Evolutionary conservation across 768 basidiomycete genomes (phyloP), one percentile per base, ranked within the genome.

Genomic region (Agaricus blazei): DNA sequence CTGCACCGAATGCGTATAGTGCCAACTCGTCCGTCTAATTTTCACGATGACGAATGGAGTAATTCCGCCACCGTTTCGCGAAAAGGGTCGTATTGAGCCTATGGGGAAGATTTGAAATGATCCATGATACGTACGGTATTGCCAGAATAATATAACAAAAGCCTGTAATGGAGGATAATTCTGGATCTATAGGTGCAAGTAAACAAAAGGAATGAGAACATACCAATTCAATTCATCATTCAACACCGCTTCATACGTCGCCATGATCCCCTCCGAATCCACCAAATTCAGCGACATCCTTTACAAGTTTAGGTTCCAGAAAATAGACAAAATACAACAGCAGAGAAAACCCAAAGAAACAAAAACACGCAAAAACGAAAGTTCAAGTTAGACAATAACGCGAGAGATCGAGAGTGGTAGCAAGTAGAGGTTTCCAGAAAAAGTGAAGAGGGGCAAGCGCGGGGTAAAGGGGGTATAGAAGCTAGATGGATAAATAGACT

Each of bases 21-120:
- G 66, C 68, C 48, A 79, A 64, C 41, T 74, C 70, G 53, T 78
- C 74, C 19, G 63, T 62, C 72, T 77, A 54, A 6, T 34, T 8
- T 8, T 52, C 23, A 47, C 56, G 48, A 60, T 45, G 57, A 58
- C 14, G 47, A 19, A 48, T 48, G 31, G 34, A 34, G 31, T 48
- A n/a, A 12, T 29, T 48, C 34, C 8, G 11, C 7, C 7, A 11
- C 11, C 7, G 34, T 34, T 8, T 34, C 34, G 11, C 34, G 8
- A 7, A 34, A 34, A 34, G 2, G 34, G 11, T 7, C 34, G 5
- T 34, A 8, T 4, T 34, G 3, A 34, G 34, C 34, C 7, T 11
- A 6, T 34, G 28, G 8, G 29, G 15, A n/a, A 12, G 23, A 1
- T 46, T 3, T 29, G 12, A 46, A 46, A 9, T 4, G 44, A 47